phyloP scores from a whole-genome alignment of 139 green algal genomes.

The Marvania coccoides region DNA sequence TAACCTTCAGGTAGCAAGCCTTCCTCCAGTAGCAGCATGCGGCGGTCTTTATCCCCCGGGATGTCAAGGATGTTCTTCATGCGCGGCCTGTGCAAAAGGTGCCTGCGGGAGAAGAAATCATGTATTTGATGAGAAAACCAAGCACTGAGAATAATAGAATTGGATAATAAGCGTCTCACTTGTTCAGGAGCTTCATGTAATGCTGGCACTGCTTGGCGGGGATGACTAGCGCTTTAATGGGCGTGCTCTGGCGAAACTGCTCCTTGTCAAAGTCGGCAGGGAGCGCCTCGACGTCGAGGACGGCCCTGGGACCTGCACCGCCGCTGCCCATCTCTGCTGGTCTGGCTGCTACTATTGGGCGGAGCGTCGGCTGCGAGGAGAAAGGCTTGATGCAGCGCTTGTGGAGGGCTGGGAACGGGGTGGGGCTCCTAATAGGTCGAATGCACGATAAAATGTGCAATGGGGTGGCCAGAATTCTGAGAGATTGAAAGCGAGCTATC shows the following conservation, averaged over 20 bases:
- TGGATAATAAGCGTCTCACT: neutral
- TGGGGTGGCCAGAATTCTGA: too few species aligned
- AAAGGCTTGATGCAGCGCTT: too few species aligned
- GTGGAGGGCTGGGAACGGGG: too few species aligned
- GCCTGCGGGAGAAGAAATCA: conserved; percentile 30
- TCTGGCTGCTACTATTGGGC: too few species aligned
- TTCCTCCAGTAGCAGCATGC: conserved; percentile 64
- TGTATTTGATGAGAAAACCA: neutral
- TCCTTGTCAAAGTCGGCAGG: conserved; percentile 1
- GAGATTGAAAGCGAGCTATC: too few species aligned
- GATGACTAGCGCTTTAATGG: conserved; percentile 47
- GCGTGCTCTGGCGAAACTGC: conserved; percentile 9
- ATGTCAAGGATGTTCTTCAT: conserved; percentile 53
- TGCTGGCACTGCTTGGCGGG: conserved; percentile 42
- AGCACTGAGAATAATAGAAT: neutral
- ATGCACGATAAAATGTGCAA: too few species aligned
- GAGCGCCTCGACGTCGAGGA: neutral
- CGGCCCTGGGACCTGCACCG: too few species aligned
- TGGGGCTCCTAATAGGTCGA: too few species aligned
- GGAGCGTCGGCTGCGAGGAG: too few species aligned
- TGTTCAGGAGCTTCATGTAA: conserved; percentile 43
- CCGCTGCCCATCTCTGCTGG: too few species aligned
- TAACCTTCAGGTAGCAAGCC: conserved; percentile 10
- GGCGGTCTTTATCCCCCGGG: conserved; percentile 10
- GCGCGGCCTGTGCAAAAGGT: conserved; percentile 56